Conservation (phyloP, 164 flowering plant genomes). For the Liriodendron chinense region DNA sequence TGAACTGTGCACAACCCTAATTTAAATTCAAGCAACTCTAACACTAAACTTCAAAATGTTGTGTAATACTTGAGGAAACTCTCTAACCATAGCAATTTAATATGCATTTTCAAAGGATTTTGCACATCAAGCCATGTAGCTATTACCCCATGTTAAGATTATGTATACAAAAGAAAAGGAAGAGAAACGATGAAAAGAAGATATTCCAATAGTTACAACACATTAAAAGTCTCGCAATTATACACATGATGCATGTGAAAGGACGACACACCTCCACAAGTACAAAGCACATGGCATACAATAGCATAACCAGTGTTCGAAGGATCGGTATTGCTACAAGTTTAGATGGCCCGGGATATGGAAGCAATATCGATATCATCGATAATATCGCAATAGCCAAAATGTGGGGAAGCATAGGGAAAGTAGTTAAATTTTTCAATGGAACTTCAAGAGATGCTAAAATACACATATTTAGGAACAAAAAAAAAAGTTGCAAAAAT, state of each 20-base stretch:
- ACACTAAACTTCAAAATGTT: not conserved
- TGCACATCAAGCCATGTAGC: not conserved
- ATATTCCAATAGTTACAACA: not conserved
- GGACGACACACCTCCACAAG: not conserved
- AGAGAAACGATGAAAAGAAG: not conserved
- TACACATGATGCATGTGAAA: not conserved
- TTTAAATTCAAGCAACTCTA: not conserved
- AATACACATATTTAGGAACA: no score
- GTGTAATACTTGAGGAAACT: not conserved
- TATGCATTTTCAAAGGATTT: not conserved
- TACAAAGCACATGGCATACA: no score
- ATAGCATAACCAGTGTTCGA: no score
- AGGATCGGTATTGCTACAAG: no score
- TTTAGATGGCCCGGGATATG: no score
- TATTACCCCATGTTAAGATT: not conserved
- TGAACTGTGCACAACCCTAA: no score
- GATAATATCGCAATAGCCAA: no score
- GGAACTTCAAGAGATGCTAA: no score
- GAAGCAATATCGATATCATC: no score
- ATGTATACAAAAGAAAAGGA: not conserved
- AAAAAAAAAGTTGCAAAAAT: no score
- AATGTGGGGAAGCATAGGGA: no score
- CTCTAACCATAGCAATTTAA: not conserved
- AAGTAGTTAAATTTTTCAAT: no score
- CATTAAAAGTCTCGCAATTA: not conserved